Percentiles rank a stretch among this genome's conserved stretches.
phyloP scores from a whole-genome alignment of 1,284 basidiomycete genomes.

The Gastroboletus turbinatus region DNA sequence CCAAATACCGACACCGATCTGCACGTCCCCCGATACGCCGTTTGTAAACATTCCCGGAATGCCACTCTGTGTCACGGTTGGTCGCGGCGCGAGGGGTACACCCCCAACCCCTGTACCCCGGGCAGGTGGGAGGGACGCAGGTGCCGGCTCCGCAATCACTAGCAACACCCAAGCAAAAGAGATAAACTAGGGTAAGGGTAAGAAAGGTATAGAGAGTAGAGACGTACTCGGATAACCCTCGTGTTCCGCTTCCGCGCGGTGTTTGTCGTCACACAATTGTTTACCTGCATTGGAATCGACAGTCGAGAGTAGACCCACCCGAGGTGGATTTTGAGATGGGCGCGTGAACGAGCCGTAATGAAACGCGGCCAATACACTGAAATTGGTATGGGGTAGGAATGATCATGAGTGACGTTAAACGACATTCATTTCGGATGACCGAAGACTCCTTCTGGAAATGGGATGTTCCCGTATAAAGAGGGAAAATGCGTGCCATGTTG shows the following conservation, averaged over 20 bases:
- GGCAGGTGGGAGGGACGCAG: slow-evolving; percentile 23
- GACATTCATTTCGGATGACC: slow-evolving; percentile 7
- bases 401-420: not conserved
- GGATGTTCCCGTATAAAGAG: not conserved
- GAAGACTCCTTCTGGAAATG: not conserved
- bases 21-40: slow-evolving; percentile 12
- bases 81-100: slow-evolving; percentile 27
- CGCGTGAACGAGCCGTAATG: slow-evolving; percentile 67
- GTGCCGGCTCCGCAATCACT: slow-evolving; percentile 28
- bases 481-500: not conserved
- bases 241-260: slow-evolving; percentile 19
- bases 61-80: slow-evolving; percentile 14
- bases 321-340: slow-evolving; percentile 61
- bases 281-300: slow-evolving; percentile 52
- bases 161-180: not conserved
- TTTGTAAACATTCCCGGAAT: slow-evolving; percentile 11
- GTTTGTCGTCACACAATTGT: slow-evolving; percentile 26
- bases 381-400: not conserved
- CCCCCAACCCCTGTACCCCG: slow-evolving; percentile 28
- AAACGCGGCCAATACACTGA: slow-evolving; percentile 53
- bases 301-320: slow-evolving; percentile 69
- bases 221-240: slow-evolving; percentile 27
- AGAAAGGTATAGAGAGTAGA: not conserved
- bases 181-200: not conserved
- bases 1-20: slow-evolving; percentile 18